A percentile compares a stretch with the other conserved stretches of the same genome.
Evolutionary conservation across 2,329 filamentous ascomycete species (phyloP).

Genomic region (Ophiostoma angusticollis): DNA sequence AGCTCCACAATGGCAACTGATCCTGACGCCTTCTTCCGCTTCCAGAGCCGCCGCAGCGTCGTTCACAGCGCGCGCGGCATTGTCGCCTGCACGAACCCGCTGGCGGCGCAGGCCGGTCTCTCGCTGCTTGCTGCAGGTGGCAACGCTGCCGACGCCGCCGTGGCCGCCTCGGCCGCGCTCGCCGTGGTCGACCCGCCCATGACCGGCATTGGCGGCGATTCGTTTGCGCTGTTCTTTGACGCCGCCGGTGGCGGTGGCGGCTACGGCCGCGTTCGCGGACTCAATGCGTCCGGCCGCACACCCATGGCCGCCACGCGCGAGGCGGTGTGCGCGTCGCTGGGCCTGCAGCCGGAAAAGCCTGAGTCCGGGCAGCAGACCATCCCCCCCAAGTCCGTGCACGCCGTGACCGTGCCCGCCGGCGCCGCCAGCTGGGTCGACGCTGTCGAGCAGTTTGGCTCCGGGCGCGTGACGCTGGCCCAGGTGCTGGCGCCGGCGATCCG

Average conservation of each 20-base stretch:
- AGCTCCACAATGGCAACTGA: too few relatives aligned
- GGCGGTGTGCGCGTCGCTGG: conserved; percentile 54
- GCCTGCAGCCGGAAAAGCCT: conserved; percentile 36
- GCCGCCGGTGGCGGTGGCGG: conserved; percentile 47
- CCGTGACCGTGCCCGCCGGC: conserved; percentile 59
- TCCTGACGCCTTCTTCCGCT: conserved; percentile 14
- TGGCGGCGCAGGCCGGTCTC: conserved; percentile 76
- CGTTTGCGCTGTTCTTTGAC: conserved; percentile 86
- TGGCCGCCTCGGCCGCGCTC: conserved; percentile 75
- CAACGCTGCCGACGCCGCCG: conserved; percentile 86
- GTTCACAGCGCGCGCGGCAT: conserved; percentile 88
- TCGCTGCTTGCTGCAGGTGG: conserved; percentile 69
- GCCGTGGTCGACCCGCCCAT: conserved; percentile 89
- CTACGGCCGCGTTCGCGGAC: conserved; percentile 52
- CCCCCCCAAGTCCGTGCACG: conserved; percentile 59
- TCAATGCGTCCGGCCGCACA: conserved; percentile 86
- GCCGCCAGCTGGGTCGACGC: conserved; percentile 72
- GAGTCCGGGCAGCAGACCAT: conserved; percentile 40
- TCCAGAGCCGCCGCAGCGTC: conserved; percentile 67
- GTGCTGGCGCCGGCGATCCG: conserved; percentile 71
- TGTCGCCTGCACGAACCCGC: conserved; percentile 73
- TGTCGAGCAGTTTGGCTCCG: conserved; percentile 74
- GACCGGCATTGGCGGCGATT: conserved; percentile 86
- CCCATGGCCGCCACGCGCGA: conserved; percentile 57
- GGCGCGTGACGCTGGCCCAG: conserved; percentile 59